Conservation (phyloP, 371 early-diverging fungal species). For the Mucor sp. region DNA sequence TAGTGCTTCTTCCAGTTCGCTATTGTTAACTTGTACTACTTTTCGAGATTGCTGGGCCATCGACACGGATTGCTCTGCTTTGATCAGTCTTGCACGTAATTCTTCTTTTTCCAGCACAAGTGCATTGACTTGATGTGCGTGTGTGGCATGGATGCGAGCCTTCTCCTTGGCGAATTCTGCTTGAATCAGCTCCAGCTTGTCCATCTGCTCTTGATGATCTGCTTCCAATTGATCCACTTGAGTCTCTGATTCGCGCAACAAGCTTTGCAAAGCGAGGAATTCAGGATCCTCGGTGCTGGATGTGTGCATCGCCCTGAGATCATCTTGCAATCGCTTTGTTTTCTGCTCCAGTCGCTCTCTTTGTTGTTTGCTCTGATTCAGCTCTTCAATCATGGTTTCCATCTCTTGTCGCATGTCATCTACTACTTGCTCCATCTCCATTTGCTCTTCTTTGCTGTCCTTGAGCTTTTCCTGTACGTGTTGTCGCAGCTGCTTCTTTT, state of each 20-base stretch:
- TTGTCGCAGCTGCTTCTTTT: not conserved
- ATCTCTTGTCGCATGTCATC: slow-evolving; percentile 21
- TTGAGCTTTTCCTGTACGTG: slow-evolving; percentile 1
- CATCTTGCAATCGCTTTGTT: slow-evolving; percentile 4
- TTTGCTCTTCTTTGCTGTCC: not conserved
- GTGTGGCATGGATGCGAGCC: not conserved
- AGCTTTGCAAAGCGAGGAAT: not conserved
- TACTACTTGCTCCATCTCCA: slow-evolving; percentile 17
- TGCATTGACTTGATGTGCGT: not conserved
- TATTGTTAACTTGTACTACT: not conserved
- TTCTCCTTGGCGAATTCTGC: not conserved
- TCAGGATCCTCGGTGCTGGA: not conserved
- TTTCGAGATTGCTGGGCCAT: not conserved
- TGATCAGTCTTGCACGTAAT: not conserved
- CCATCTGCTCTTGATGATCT: not conserved
- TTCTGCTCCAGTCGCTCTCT: not conserved
- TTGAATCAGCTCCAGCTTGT: not conserved
- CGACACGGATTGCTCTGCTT: slow-evolving; percentile 1
- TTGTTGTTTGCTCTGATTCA: slow-evolving; percentile 7
- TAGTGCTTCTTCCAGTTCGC: slow-evolving; percentile 18
- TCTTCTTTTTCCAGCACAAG: slow-evolving; percentile 2
- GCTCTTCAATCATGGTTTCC: slow-evolving; percentile 20
- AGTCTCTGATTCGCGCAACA: slow-evolving; percentile 7
- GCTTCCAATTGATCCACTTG: slow-evolving; percentile 1
- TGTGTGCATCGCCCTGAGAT: not conserved